A percentile compares a stretch with the other conserved stretches of the same genome.
These are phyloP conservation scores for Nemania abortiva DNA, from an alignment of 2,329 filamentous ascomycete genomes.

Conservation along the genomic window DNA sequence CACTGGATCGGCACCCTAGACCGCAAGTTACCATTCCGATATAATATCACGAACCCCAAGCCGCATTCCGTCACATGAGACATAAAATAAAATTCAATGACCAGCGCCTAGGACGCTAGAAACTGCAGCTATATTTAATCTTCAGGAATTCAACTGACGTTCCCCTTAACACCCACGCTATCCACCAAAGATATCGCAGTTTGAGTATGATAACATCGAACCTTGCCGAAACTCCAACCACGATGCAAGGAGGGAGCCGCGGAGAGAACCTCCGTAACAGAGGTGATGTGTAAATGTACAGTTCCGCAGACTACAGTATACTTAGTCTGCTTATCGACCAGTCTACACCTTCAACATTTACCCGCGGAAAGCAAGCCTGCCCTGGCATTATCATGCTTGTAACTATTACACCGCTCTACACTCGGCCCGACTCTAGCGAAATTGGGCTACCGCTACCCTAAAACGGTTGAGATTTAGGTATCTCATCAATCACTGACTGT, in stretches of 20 bases:
- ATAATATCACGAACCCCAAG: background rate
- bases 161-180: slow-evolving; percentile 7
- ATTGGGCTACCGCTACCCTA: slow-evolving; percentile 37
- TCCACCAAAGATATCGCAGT: background rate
- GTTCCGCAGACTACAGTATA: background rate
- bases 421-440: background rate
- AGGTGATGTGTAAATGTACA: slow-evolving; percentile 7
- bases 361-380: background rate
- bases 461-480: slow-evolving; percentile 56
- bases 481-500: slow-evolving; percentile 61
- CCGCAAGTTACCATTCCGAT: background rate
- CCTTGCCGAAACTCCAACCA: background rate
- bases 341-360: background rate
- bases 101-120: background rate
- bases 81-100: background rate
- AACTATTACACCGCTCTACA: slow-evolving; percentile 5
- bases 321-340: slow-evolving; percentile 3
- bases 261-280: background rate
- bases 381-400: background rate
- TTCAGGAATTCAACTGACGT: background rate
- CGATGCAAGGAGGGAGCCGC: background rate
- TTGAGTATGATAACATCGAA: slow-evolving; percentile 1
- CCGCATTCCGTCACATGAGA: background rate
- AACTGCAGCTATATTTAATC: background rate
- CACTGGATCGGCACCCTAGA: background rate